These are phyloP conservation scores for Salvia hispanica DNA, from an alignment of 257 asterid species.

Conservation along the genomic window DNA sequence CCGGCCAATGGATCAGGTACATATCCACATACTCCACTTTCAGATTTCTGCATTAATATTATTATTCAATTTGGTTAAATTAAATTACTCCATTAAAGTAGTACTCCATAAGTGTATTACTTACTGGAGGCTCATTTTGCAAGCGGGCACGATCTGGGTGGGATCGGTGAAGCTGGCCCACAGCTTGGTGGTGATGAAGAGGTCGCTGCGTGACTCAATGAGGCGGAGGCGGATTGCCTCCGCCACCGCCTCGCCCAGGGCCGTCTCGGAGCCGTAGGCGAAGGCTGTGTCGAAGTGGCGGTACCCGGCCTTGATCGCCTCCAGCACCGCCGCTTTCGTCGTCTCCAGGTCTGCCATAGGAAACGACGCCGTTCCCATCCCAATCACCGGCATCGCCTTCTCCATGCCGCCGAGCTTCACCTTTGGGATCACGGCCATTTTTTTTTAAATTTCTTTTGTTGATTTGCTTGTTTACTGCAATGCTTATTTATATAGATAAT, in stretches of 20 bases:
- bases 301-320: conserved; percentile 62
- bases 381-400: conserved; percentile 51
- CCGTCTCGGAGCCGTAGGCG: conserved; percentile 55
- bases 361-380: conserved; percentile 50
- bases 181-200: conserved; percentile 68
- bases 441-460: neutral
- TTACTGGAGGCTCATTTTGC: conserved; percentile 58
- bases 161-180: conserved; percentile 56
- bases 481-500: too few relatives aligned
- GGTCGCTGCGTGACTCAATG: conserved; percentile 50
- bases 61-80: neutral
- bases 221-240: conserved; percentile 54
- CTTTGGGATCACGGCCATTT: conserved; percentile 24
- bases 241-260: conserved; percentile 52
- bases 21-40: conserved; percentile 62
- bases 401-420: conserved; percentile 38
- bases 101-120: conserved; percentile 1
- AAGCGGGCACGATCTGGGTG: conserved; percentile 54
- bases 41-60: conserved; percentile 40
- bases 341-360: conserved; percentile 38
- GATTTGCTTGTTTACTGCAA: too few relatives aligned
- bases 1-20: conserved; percentile 58
- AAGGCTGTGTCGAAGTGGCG: conserved; percentile 73
- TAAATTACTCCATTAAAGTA: too few relatives aligned
- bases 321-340: conserved; percentile 45